phyloP scores from a whole-genome alignment of 1,284 basidiomycete species.

The Malassezia nana region DNA sequence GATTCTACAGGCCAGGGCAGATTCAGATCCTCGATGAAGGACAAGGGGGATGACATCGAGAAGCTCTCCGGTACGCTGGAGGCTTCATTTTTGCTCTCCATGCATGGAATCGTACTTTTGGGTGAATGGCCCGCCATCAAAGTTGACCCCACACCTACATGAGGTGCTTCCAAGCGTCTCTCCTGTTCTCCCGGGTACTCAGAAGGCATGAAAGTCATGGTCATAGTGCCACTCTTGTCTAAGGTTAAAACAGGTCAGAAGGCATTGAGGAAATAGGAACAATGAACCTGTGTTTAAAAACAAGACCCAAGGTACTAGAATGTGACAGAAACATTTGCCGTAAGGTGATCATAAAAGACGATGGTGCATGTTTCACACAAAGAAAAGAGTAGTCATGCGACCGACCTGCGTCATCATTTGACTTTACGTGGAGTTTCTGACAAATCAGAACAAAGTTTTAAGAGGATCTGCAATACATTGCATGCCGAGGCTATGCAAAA shows the following conservation, averaged over 20 bases:
- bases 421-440: neutral
- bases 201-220: neutral
- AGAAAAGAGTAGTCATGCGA: neutral
- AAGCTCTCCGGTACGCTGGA: neutral
- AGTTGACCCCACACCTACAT: neutral
- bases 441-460: neutral
- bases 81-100: neutral
- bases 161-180: neutral
- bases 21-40: neutral
- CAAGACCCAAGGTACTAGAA: neutral
- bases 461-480: neutral
- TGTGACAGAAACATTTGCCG: neutral
- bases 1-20: neutral
- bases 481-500: neutral
- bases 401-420: neutral
- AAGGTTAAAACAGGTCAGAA: neutral
- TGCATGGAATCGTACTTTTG: neutral
- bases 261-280: neutral
- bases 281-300: neutral
- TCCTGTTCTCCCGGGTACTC: neutral
- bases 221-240: neutral
- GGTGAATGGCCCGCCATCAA: neutral
- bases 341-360: neutral
- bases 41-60: neutral
- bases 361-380: neutral